Conservation (phyloP, 2,329 filamentous ascomycete species). For the Fusarium sarcochroum region DNA sequence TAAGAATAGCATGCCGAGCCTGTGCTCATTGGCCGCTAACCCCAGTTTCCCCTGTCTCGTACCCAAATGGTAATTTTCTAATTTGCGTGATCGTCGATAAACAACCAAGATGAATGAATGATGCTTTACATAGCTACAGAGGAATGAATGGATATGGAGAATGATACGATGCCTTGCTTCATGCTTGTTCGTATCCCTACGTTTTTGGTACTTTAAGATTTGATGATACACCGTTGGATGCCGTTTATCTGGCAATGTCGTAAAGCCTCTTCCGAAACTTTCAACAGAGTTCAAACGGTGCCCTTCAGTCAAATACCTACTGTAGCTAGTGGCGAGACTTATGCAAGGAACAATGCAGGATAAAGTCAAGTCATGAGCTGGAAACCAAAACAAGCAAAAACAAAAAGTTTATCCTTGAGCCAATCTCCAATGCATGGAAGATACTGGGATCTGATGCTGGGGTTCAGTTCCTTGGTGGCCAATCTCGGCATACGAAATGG, state of each 20-base stretch:
- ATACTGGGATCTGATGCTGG: conserved; percentile 24
- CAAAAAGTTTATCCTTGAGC: conserved; percentile 28
- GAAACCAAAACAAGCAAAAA: conserved; percentile 24
- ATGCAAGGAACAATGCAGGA: conserved; percentile 36
- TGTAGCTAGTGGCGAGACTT: conserved; percentile 18
- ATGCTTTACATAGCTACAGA: not conserved
- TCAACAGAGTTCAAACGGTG: conserved; percentile 3
- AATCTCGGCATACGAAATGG: conserved; percentile 31
- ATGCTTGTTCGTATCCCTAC: not conserved
- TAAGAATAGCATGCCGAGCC: conserved; percentile 43
- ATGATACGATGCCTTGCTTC: conserved; percentile 6
- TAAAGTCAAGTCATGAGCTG: conserved; percentile 18
- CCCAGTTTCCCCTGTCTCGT: conserved; percentile 44
- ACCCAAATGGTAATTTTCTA: conserved; percentile 43
- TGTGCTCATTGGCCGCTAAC: conserved; percentile 35
- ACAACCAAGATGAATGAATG: conserved; percentile 31
- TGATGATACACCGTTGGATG: conserved; percentile 2
- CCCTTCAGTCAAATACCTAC: not conserved
- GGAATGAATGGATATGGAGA: not conserved
- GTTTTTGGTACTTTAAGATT: conserved; percentile 24
- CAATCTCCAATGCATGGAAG: conserved; percentile 27
- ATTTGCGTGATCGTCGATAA: conserved; percentile 38
- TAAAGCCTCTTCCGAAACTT: conserved; percentile 9
- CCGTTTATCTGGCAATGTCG: not conserved
- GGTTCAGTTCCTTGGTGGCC: conserved; percentile 22